Conservation (phyloP, 495 filamentous ascomycete species). For the Trichoderma asperelloides region DNA sequence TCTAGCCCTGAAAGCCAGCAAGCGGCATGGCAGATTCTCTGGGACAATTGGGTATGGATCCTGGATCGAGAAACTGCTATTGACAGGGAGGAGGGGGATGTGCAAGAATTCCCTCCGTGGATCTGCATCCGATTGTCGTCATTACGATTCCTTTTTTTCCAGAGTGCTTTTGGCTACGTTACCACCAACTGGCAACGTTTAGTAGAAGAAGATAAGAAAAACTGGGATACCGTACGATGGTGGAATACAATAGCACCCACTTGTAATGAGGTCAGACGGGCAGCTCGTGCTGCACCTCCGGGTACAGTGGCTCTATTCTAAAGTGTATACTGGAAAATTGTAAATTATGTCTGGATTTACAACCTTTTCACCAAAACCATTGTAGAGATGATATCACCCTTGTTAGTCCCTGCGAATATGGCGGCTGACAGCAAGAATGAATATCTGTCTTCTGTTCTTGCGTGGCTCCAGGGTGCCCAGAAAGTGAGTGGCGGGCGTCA, state of each 20-base stretch:
- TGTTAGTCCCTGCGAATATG: no score
- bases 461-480: no score
- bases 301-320: not conserved
- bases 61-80: not conserved
- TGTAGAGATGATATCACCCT: no score
- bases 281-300: not conserved
- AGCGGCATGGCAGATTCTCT: no score
- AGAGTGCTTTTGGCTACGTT: not conserved
- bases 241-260: not conserved
- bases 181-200: not conserved
- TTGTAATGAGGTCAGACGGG: not conserved
- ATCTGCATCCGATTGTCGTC: not conserved
- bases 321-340: not conserved
- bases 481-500: no score
- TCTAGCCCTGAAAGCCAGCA: no score
- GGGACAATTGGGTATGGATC: not conserved
- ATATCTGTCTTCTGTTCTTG: no score
- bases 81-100: not conserved
- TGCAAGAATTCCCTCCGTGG: not conserved
- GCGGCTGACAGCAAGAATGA: no score
- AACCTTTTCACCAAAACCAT: no score
- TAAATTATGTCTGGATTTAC: not conserved
- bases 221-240: not conserved
- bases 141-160: not conserved
- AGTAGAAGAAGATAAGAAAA: not conserved